Percentiles rank a stretch among this genome's conserved stretches.
Conservation (phyloP, 2,329 filamentous ascomycete genomes). For the Colletotrichum camelliae region DNA sequence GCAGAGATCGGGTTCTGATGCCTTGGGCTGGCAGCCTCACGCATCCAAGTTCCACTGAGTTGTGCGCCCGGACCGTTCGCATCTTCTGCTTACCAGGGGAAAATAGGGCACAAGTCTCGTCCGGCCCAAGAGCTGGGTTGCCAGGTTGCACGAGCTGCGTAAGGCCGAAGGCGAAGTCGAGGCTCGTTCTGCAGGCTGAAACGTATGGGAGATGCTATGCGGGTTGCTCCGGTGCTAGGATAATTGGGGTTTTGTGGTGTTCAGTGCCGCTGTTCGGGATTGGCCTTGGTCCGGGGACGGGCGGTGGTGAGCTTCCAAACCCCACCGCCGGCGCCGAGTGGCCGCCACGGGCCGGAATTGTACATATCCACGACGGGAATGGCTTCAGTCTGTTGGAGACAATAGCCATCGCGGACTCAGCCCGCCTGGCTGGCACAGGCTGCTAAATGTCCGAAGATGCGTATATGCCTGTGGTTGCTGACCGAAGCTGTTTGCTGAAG, state of each 20-base stretch:
- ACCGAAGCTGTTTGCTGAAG: neutral
- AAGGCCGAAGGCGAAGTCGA: constrained; percentile 48
- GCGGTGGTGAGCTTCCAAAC: neutral
- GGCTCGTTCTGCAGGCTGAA: constrained; percentile 42
- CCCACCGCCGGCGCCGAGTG: neutral
- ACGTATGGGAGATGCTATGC: constrained; percentile 42
- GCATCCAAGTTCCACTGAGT: neutral
- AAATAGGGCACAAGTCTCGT: neutral
- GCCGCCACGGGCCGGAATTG: neutral
- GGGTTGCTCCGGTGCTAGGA: constrained; percentile 34
- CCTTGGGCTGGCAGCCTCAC: neutral
- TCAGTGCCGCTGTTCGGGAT: neutral
- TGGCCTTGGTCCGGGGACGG: neutral
- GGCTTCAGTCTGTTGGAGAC: neutral
- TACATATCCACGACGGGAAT: neutral
- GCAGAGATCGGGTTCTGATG: neutral
- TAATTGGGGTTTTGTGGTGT: neutral
- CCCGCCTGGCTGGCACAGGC: neutral
- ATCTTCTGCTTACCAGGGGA: neutral
- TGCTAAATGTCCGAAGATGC: neutral
- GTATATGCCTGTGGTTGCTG: neutral
- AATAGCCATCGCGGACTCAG: neutral
- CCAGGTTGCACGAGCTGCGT: constrained; percentile 43
- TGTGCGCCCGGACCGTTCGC: neutral
- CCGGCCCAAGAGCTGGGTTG: constrained; percentile 39